Evolutionary conservation across 2,329 filamentous ascomycete species (phyloP), one percentile per base, ranked within the genome.

Genomic region (Parafenestella ontariensis): DNA sequence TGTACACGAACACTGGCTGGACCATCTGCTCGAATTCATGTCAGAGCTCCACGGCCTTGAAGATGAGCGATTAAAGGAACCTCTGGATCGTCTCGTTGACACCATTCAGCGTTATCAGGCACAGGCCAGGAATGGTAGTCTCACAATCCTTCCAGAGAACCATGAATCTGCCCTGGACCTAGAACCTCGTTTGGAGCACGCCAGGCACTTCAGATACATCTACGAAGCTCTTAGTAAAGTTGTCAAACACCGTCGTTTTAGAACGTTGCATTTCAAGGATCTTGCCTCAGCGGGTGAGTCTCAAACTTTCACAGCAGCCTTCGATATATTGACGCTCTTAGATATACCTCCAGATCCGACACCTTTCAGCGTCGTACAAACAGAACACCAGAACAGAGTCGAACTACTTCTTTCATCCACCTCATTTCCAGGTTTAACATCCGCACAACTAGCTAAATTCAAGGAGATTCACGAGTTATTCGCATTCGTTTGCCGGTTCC

Each of bases 401-500:
- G 20, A 31, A 21, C 9, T 49, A n/a, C 28, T 49, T 21, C 36
- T 49, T 37, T n/a, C 7, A 37, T 37, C 13, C 8, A 18, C n/a
- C n/a, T 37, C 37, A n/a, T 39, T 42, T 43, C 44, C 28, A n/a
- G 44, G 43, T 18, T 37, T 53, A 6, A 43, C 23, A 8, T 11
- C 43, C 23, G 29, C 29, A 5, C 36, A 53, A 24, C 34, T 53
- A 11, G 21, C 20, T 0, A 47, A 9, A 11, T 53, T 53, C 23
- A 21, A 53, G 10, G 5, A n/a, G 11, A 17, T 10, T 10, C 18
- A 53, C 39, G n/a, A 9, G 13, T 20, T 44, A 36, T 53, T 31
- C 15, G 44, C 50, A 9, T 53, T 53, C 9, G 37, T 43, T 10
- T 53, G 50, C 33, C 50, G 50, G n/a, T 53, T 47, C 24, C 50